Base-by-base conservation (phyloP, 305 asterid genomes). In the Withania somnifera region DNA sequence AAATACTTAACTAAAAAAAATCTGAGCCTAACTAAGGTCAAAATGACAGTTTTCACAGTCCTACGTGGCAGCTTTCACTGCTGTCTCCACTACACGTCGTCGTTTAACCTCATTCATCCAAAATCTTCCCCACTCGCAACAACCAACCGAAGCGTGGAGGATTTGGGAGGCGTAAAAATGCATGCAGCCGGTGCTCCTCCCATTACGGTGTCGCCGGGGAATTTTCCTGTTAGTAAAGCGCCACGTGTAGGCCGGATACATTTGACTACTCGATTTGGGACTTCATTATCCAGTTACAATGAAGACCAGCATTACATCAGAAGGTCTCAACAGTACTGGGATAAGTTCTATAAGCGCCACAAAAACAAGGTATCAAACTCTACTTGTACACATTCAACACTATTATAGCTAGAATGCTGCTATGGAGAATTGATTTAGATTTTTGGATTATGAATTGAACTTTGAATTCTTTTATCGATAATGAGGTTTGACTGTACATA, bases 261-360 rank as follows among this genome's bases (percentile, higher is more conserved):
- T 50, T 47, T 17, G 80, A 4, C n/a, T 15, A 28, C 17, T 75
- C 61, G 10, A 75, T 30, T 6, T 50, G 5, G n/a, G 80, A 75
- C 45, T 28, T 50, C 80, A 50, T 28, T 28, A 17, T 26, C 14
- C 45, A 9, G 45, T 28, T 1, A 28, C 36, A 47, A 10, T 26
- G 78, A 7, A 11, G 90, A 87, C 28, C 92, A 84, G 69, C 81
- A 88, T 83, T 90, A 79, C 84, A 83, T 84, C 87, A 86, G 87
- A 71, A 89, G 89, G 54, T 85, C 94, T 81, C 82, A 82, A 2
- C 86, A 85, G 78, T 86, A 73, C 85, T 91, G 97, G 95, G 90
- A 92, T 73, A 90, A 80, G 84, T 94, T 94, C 84, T 92, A 94
- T 90, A 87, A 90, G 88, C 90, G 85, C 87, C 97, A 94, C 82